Base-by-base conservation (phyloP, 208 protist species). In the Trypanosoma conorhini region DNA sequence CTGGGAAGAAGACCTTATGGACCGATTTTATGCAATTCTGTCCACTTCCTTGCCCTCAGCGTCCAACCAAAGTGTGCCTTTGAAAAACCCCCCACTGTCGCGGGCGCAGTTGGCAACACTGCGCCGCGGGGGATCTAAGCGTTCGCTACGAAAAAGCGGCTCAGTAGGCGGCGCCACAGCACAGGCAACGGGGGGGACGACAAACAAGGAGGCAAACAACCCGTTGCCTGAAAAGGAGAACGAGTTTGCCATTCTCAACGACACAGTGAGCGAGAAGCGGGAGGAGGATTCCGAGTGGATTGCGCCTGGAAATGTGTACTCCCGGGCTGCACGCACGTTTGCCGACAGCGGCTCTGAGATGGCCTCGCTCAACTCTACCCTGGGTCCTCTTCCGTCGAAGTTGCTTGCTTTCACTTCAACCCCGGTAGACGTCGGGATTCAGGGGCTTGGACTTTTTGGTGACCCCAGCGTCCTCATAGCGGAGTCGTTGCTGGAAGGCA, bases 1-100 rank as follows among this genome's bases (percentile, higher is more conserved):
- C 63, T 82, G 79, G 50, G 75, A 88, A 48, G 82, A 87, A 54
- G 77, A 74, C 21, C 64, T 96, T 51, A 69, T 96, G 24, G 75
- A 84, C 15, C 79, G 81, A 28, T 92, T 95, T 73, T 68, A 48
- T 15, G 26, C n/a, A 30, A 21, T 77, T 51, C 2, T 65, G 24
- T 15, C 21, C 10, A 69, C 56, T 0, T 63, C 62, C 24, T 76
- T 89, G 15, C 64, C 87, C 31, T 72, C 87, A 40, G 67, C 74
- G 15, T 76, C 67, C 28, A 67, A 68, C 21, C 67, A 79, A 5
- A 75, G 28, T 12, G 64, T 55, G 28, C 35, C 42, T 3, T 19
- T 24, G 12, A 63, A 44, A 58, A 59, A 3, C 5, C 35, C 42
- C 44, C 31, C 40, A 9, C 31, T 38, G 9, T n/a, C 52, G 10